Conservation (phyloP, 2,329 filamentous ascomycete species). For the Grosmannia serpens region DNA sequence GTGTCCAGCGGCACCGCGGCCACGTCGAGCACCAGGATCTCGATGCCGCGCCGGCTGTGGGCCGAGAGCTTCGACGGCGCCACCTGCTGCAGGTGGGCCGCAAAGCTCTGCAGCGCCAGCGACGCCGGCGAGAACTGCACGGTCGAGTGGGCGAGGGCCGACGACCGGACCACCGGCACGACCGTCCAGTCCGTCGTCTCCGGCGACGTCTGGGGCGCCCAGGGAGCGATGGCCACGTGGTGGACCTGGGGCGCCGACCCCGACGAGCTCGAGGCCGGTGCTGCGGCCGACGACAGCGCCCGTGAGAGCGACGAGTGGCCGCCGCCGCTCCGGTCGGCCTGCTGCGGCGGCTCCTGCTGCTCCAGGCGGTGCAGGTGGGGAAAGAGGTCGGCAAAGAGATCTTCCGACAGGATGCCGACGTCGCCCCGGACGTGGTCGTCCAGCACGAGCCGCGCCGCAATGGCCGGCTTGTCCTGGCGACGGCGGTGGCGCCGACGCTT, state of each 20-base stretch:
- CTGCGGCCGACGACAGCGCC: neutral
- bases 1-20: conserved; percentile 70
- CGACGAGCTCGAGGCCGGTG: neutral
- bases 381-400: conserved; percentile 75
- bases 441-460: conserved; percentile 70
- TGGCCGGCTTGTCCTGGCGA: conserved; percentile 58
- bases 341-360: conserved; percentile 15
- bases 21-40: conserved; percentile 74
- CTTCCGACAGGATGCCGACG: conserved; percentile 74
- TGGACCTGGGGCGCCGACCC: conserved; percentile 25
- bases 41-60: conserved; percentile 65
- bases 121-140: conserved; percentile 68
- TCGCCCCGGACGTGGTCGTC: conserved; percentile 80
- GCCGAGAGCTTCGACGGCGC: conserved; percentile 65
- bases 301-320: neutral
- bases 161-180: conserved; percentile 58
- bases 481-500: conserved; percentile 34
- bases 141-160: conserved; percentile 60
- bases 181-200: conserved; percentile 72
- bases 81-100: conserved; percentile 57
- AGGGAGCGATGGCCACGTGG: conserved; percentile 64
- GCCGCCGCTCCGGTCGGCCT: neutral
- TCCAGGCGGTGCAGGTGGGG: conserved; percentile 33
- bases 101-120: conserved; percentile 66
- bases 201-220: conserved; percentile 47